Base-by-base conservation (phyloP, 164 flowering plant species). In the Nymphaea colorata region DNA sequence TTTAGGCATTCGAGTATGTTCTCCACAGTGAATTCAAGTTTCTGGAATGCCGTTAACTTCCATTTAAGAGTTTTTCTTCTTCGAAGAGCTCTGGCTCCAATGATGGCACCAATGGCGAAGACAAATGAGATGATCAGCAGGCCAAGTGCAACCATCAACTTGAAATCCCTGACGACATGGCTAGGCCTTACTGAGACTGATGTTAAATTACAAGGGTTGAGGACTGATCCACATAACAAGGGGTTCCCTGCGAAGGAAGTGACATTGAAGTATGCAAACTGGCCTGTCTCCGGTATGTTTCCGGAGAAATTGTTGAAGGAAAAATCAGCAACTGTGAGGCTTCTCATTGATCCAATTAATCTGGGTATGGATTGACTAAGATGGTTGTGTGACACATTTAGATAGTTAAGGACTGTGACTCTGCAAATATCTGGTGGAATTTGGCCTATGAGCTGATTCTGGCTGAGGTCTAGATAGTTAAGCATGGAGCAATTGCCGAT, bases 301-400 rank as follows among this genome's bases (percentile, higher is more conserved):
- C 98, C 98, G 0, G 89, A 84, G 72, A 94, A 78, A 57, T 91
- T 84, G 69, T 94, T 94, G 91, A 84, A 91, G 66, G 98, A 91
- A 76, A 94, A 94, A 76, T 94, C 98, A 3, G 90, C 96, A 14
- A 67, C 77, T 0, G 95, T 91, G 73, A 94, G 88, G 76, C 95
- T 88, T 67, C 83, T 89, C 90, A 94, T 87, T 64, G 83, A 75
- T 3, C 92, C 97, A 25, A 94, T 77, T 4, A 89, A 80, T 67
- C 66, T 82, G 44, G 98, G 98, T 53, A 94, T 84, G 71, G 80
- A 42, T 16, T 82, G 78, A 70, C 70, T 85, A 62, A 94, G 77
- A 70, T 83, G 86, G 79, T 94, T 94, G 67, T 89, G 75, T 5
- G 98, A 91, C 36, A 94, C 62, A 67, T 94, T 94, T 72, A 94